Evolutionary conservation across 2,329 filamentous ascomycete genomes (phyloP).

Genomic region (Didymella sp.): DNA sequence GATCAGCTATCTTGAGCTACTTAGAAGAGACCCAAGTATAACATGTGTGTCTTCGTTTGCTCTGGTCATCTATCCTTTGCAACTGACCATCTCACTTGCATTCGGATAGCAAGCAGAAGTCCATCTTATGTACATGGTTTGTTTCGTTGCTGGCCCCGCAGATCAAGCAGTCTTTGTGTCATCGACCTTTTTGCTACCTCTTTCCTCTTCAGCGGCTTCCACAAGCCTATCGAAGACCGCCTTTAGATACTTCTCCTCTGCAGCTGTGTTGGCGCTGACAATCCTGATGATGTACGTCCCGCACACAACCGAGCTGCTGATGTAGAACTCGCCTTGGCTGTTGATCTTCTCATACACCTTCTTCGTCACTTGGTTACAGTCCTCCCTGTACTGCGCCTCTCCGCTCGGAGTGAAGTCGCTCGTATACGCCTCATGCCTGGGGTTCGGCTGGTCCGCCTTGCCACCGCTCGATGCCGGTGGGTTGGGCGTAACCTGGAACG

Average conservation of each 20-base stretch:
- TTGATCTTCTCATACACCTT: conserved; percentile 79
- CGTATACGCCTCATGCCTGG: conserved; percentile 40
- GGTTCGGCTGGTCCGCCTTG: conserved; percentile 33
- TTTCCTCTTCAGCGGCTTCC: conserved; percentile 63
- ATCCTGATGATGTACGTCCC: conserved; percentile 81
- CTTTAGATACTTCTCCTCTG: conserved; percentile 75
- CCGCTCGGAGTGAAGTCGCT: conserved; percentile 47
- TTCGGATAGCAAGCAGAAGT: too few relatives aligned
- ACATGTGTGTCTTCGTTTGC: too few relatives aligned
- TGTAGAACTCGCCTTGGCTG: conserved; percentile 75
- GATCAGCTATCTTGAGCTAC: too few relatives aligned
- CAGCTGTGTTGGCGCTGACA: conserved; percentile 73
- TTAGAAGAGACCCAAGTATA: too few relatives aligned
- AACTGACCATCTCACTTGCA: too few relatives aligned
- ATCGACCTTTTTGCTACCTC: not conserved
- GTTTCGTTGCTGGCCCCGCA: too few relatives aligned
- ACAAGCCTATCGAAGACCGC: conserved; percentile 78
- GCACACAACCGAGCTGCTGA: conserved; percentile 78
- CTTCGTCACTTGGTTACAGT: conserved; percentile 73
- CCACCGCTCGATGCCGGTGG: conserved; percentile 22
- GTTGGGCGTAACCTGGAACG: conserved; percentile 65
- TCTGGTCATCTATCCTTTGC: too few relatives aligned
- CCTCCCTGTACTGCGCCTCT: conserved; percentile 55
- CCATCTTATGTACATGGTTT: too few relatives aligned
- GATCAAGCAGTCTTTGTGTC: not conserved